Conservation (phyloP, 495 filamentous ascomycete species). For the Jackrogersella multiformis region DNA sequence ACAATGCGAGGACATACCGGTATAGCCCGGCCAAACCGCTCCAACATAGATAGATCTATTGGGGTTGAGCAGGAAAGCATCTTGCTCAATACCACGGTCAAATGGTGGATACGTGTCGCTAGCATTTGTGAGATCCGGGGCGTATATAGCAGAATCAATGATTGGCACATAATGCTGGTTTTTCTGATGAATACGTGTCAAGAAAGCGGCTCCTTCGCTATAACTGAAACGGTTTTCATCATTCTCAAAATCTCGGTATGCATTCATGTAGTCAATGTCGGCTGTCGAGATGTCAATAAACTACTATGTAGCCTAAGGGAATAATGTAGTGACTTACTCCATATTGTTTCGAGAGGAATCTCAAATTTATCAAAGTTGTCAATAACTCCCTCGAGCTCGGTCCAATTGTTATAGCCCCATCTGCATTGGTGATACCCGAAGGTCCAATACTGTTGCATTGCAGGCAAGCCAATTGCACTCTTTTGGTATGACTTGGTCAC, state of each 20-base stretch:
- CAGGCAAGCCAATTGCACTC: constrained; percentile 73
- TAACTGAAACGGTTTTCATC: constrained; percentile 74
- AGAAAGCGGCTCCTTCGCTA: constrained; percentile 69
- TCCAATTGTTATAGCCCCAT: constrained; percentile 83
- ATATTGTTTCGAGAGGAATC: constrained; percentile 86
- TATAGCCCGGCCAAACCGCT: constrained; percentile 88
- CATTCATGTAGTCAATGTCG: constrained; percentile 85
- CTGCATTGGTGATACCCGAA: constrained; percentile 88
- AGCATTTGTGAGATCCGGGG: constrained; percentile 74
- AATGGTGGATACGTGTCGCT: constrained; percentile 77
- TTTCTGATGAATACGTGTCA: constrained; percentile 69
- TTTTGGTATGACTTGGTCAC: constrained; percentile 76
- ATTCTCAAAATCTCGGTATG: constrained; percentile 74
- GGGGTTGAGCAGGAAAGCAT: constrained; percentile 73
- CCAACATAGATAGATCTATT: constrained; percentile 79
- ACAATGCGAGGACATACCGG: constrained; percentile 46
- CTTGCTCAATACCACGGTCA: constrained; percentile 69
- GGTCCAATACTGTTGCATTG: constrained; percentile 90
- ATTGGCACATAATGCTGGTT: constrained; percentile 84
- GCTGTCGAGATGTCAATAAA: constrained; percentile 68
- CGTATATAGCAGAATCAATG: constrained; percentile 83
- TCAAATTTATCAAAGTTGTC: constrained; percentile 73
- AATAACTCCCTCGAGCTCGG: constrained; percentile 77
- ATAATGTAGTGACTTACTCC: constrained; percentile 56
- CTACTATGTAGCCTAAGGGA: neutral